Percentiles rank a stretch among this genome's conserved stretches.
phyloP scores from a whole-genome alignment of 306 rosid genomes.

The Parietaria judaica region DNA sequence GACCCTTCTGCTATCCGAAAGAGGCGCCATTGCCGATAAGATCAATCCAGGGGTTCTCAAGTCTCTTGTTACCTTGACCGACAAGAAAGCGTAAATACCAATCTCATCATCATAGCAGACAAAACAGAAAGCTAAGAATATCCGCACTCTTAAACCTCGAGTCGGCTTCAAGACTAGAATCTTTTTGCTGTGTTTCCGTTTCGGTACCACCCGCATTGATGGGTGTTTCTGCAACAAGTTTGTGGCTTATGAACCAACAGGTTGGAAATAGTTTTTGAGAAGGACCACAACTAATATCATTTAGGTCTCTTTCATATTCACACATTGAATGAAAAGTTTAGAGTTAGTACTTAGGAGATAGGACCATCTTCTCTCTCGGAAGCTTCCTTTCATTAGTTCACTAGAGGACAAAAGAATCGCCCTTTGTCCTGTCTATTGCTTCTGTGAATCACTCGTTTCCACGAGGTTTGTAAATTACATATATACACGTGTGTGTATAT shows the following conservation, averaged over 20 bases:
- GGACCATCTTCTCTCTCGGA: constrained; percentile 19
- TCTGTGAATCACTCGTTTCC: constrained; percentile 6
- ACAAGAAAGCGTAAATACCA: constrained; percentile 43
- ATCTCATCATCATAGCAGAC: constrained; percentile 4
- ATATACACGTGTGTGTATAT: background rate
- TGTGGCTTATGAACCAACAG: background rate
- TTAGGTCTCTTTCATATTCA: background rate
- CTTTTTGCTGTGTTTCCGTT: background rate
- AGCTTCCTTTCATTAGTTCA: constrained; percentile 10
- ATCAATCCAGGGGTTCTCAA: constrained; percentile 67
- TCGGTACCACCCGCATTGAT: constrained; percentile 9
- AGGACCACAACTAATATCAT: constrained; percentile 11
- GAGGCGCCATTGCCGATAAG: constrained; percentile 66
- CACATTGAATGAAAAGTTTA: background rate
- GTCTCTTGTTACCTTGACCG: constrained; percentile 60
- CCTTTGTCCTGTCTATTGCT: constrained; percentile 1
- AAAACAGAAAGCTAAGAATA: background rate
- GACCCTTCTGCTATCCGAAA: constrained; percentile 61
- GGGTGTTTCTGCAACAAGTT: constrained; percentile 2
- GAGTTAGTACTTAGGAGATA: constrained; percentile 3
- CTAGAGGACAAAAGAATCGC: background rate
- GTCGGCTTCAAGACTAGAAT: background rate
- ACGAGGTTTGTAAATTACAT: background rate
- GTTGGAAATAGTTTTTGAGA: background rate
- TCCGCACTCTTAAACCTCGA: background rate